Percentiles rank a stretch among this genome's conserved stretches.
These are phyloP conservation scores for Malus sylvestris DNA, from an alignment of 306 rosid genomes.

Conservation along the genomic window DNA sequence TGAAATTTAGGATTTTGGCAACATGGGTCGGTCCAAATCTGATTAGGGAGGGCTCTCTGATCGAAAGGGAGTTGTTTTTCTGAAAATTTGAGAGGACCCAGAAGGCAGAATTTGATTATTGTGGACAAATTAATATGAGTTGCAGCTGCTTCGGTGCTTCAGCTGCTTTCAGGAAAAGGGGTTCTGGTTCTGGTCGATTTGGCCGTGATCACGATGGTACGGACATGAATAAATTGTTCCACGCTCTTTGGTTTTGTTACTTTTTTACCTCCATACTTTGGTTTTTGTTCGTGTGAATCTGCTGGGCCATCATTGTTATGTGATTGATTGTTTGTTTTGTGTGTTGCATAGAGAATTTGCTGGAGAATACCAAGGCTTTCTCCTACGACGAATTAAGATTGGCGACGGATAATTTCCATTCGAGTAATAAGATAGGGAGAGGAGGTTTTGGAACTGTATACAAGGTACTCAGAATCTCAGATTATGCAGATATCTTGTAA, in stretches of 20 bases:
- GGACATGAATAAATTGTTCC: constrained; percentile 12
- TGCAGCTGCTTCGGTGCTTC: constrained; percentile 83
- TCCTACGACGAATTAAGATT: constrained; percentile 56
- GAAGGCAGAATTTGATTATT: background rate
- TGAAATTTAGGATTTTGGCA: background rate
- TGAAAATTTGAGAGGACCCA: background rate
- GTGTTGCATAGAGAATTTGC: constrained; percentile 39
- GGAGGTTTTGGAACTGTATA: constrained; percentile 95
- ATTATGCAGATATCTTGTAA: background rate
- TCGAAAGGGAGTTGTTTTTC: background rate
- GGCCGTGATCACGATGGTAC: constrained; percentile 46
- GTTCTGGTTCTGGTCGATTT: constrained; percentile 29
- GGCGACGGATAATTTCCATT: constrained; percentile 70
- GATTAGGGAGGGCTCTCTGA: background rate
- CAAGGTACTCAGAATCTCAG: constrained; percentile 43
- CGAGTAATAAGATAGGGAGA: constrained; percentile 63
- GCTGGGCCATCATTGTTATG: background rate
- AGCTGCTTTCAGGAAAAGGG: constrained; percentile 26
- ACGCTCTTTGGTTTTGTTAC: background rate
- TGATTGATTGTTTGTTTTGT: background rate
- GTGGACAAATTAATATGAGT: constrained; percentile 37
- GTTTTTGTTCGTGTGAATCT: background rate
- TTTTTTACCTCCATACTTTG: background rate
- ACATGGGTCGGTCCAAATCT: background rate
- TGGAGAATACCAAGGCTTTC: constrained; percentile 47